Base-by-base conservation (phyloP, 75 land plant species). In the Selaginella moellendorffii region DNA sequence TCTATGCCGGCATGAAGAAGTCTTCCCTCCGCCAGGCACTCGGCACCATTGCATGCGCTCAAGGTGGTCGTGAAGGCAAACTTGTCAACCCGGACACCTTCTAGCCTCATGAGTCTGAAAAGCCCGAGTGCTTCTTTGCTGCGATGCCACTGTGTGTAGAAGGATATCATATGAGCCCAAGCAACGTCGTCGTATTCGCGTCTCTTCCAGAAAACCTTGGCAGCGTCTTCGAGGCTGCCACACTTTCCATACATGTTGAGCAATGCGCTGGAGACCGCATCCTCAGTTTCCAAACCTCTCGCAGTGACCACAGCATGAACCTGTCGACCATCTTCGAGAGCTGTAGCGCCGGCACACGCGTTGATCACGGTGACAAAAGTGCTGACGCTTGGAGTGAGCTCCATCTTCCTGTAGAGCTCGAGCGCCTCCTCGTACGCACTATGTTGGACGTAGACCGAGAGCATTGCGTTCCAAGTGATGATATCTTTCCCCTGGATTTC, bases 381-480 rank as follows among this genome's bases (percentile, higher is more conserved):
- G 19, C 26, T 2, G 0, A 42, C 9, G 26, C 28, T 69, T 22
- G 71, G 65, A 5, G 28, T 27, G 23, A 18, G 26, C 10, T 19
- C 17, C 71, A 69, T 69, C 0, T 9, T n/a, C 10, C 9, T 1
- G 29, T 61, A 69, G 21, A 69, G 21, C 1, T 12, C 24, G 19
- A 69, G 28, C 18, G 71, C 71, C 2, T 69, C 71, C 20, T 10
- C n/a, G 25, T 24, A 25, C 1, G 19, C 2, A 19, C 25, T 54
- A 27, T 69, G 66, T 1, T 36, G 31, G 23, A 24, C 31, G 27
- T 62, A 69, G 18, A 21, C 65, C 42, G 1, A 68, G n/a, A n/a
- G 17, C 56, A 71, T 30, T 0, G 73, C 67, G 64, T 61, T 72
- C 74, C 74, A 72, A 2, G 74, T 65, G 1, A 66, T 54, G 26